These are phyloP conservation scores for Abrus precatorius DNA, from an alignment of 306 rosid genomes.

Conservation along the genomic window DNA sequence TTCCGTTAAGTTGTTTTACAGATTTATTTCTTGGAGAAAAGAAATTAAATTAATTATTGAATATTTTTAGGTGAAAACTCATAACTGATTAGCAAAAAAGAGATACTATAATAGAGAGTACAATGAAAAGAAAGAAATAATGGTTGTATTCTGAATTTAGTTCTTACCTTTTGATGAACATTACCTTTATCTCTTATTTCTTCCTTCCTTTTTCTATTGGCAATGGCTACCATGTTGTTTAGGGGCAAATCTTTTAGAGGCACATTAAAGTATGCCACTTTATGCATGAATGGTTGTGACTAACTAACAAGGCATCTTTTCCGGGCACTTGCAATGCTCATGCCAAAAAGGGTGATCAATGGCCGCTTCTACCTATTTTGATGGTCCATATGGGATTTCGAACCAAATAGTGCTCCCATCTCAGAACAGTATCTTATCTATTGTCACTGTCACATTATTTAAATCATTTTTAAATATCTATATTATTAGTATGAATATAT, in stretches of 20 bases:
- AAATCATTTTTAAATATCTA: too few species aligned
- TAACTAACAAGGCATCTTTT: constrained; percentile 53
- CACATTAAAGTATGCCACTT: constrained; percentile 25
- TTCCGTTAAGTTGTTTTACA: too few species aligned
- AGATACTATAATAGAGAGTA: neutral
- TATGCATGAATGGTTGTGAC: constrained; percentile 46
- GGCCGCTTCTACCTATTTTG: constrained; percentile 34
- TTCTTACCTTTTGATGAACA: neutral
- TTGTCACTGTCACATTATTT: too few species aligned
- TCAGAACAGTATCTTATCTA: too few species aligned
- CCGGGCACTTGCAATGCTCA: constrained; percentile 30
- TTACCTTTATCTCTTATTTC: neutral
- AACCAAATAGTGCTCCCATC: neutral
- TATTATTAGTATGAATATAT: too few species aligned
- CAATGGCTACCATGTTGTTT: constrained; percentile 12
- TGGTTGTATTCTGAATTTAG: constrained; percentile 5
- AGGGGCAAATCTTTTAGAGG: constrained; percentile 21
- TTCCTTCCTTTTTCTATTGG: neutral
- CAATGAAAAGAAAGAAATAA: neutral
- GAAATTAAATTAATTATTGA: neutral
- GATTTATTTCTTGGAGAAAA: neutral
- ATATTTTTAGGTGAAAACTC: neutral
- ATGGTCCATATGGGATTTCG: constrained; percentile 54
- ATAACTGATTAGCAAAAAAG: neutral
- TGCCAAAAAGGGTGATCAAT: constrained; percentile 26